phyloP scores from a whole-genome alignment of 805 yeast species.

The Wickerhamiella qilinensis region DNA sequence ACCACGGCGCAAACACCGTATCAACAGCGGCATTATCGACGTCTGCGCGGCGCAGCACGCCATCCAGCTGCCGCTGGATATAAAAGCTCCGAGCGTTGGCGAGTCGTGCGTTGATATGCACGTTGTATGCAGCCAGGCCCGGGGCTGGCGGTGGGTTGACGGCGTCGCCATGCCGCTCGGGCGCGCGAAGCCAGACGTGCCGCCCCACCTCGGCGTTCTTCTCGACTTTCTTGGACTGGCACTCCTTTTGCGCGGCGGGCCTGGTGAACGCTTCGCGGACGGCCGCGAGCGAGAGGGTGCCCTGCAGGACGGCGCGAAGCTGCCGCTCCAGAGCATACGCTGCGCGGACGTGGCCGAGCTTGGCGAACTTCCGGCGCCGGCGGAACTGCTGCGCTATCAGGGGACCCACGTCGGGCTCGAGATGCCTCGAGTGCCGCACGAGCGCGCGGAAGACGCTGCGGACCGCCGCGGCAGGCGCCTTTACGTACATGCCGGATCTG shows the following conservation, averaged over 20 bases:
- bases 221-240: not conserved
- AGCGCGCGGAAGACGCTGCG: not conserved
- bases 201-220: not conserved
- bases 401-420: not conserved
- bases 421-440: not conserved
- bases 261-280: not conserved
- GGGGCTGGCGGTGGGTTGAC: slow-evolving; percentile 10
- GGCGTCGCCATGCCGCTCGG: slow-evolving; percentile 11
- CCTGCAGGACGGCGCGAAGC: slow-evolving; percentile 7
- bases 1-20: slow-evolving; percentile 11
- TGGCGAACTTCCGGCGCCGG: slow-evolving; percentile 4
- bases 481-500: too few species aligned
- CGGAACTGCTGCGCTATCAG: slow-evolving; percentile 4
- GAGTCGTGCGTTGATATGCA: slow-evolving; percentile 2
- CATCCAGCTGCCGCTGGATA: not conserved
- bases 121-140: slow-evolving; percentile 1
- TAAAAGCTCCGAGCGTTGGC: not conserved
- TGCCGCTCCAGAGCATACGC: slow-evolving; percentile 8
- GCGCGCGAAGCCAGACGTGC: slow-evolving; percentile 8
- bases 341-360: slow-evolving; percentile 6
- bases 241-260: not conserved
- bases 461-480: not conserved
- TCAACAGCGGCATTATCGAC: slow-evolving; percentile 4
- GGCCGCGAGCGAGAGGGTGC: slow-evolving; percentile 1
- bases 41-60: not conserved